Evolutionary conservation across 768 basidiomycete genomes (phyloP), one percentile per base, ranked within the genome.

Genomic region (Mycena galericulata): DNA sequence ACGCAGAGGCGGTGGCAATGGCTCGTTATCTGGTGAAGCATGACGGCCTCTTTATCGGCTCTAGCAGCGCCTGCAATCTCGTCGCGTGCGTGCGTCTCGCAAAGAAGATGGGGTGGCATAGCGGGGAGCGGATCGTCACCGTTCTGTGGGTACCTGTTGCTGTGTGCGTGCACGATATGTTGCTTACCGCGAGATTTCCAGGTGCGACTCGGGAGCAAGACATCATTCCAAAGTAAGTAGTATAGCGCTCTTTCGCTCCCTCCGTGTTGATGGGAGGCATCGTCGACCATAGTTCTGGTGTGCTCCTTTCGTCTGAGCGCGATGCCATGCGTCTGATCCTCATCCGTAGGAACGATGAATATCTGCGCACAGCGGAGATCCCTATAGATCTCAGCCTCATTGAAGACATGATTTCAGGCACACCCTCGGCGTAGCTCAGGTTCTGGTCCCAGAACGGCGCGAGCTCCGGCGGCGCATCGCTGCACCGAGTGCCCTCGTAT

Each of bases 1-100:
- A 99, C 72, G 90, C 87, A 2, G 97, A 99, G 79, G 97, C 97
- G 0, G 95, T 99, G 51, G 89, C 93, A 10, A 99, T 99, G 97
- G 93, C 96, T 1, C 90, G 97, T 12, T 96, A 96, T 76, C 87
- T 99, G 22, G 95, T 98, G 5, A 83, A 91, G 55, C 84, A 94
- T 62, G 97, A 99, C 71, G 98, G 98, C 0, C 83, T 99, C 29
- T 99, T 97, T 81, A 84, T 99, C 30, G 98, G 98, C 17, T 98
- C 97, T 0, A 97, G 95, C 67, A 97, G 95, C 74, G 97, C 98
- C 0, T 97, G 96, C 76, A 99, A 99, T 75, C 85, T 99, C 41
- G 88, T 98, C n/a, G 94, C 97, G 2, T 95, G 94, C 72, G 86
- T 98, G 50, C 91, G 92, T 73, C 82, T 97, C 18, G 90, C 87